Percentiles rank a stretch among this genome's conserved stretches.
These are phyloP conservation scores for Babesia bovis DNA, from an alignment of 169 alveolate genomes.

Conservation along the genomic window DNA sequence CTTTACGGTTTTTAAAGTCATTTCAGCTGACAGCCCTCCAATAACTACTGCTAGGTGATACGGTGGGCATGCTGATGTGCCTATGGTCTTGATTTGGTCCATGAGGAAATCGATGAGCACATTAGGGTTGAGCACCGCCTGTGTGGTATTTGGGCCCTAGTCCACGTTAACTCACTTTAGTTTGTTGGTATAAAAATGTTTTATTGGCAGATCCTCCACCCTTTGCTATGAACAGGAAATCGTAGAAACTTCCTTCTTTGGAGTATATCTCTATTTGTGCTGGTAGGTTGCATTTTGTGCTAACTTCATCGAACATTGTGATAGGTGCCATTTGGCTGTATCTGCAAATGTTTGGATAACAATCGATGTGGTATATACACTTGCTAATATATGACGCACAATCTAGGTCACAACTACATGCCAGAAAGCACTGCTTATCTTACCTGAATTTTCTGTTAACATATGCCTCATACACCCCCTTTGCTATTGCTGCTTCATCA, in stretches of 20 bases:
- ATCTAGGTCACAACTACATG: neutral
- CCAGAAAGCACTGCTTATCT: neutral
- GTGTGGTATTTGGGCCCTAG: neutral
- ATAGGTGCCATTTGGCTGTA: slow-evolving; percentile 84
- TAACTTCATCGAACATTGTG: slow-evolving; percentile 83
- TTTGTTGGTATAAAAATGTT: slow-evolving; percentile 84
- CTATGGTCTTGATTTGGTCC: slow-evolving; percentile 78
- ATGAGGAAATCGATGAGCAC: slow-evolving; percentile 72
- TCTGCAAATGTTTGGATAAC: too few species aligned
- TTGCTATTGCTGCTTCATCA: slow-evolving; percentile 75
- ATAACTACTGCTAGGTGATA: slow-evolving; percentile 87
- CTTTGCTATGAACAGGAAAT: slow-evolving; percentile 82
- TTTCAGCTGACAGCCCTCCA: slow-evolving; percentile 87
- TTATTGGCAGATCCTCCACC: slow-evolving; percentile 91
- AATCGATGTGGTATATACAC: too few species aligned
- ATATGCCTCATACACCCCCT: slow-evolving; percentile 85
- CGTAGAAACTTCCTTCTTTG: slow-evolving; percentile 68
- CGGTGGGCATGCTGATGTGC: slow-evolving; percentile 91
- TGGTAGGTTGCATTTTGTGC: slow-evolving; percentile 86
- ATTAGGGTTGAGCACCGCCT: slow-evolving; percentile 77
- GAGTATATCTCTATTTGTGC: slow-evolving; percentile 81
- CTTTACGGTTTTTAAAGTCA: slow-evolving; percentile 85
- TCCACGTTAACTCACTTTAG: slow-evolving; percentile 67
- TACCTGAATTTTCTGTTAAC: slow-evolving; percentile 76
- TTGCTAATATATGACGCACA: neutral